Evolutionary conservation across 495 filamentous ascomycete species (phyloP).

Genomic region (Aspergillus taichungensis): DNA sequence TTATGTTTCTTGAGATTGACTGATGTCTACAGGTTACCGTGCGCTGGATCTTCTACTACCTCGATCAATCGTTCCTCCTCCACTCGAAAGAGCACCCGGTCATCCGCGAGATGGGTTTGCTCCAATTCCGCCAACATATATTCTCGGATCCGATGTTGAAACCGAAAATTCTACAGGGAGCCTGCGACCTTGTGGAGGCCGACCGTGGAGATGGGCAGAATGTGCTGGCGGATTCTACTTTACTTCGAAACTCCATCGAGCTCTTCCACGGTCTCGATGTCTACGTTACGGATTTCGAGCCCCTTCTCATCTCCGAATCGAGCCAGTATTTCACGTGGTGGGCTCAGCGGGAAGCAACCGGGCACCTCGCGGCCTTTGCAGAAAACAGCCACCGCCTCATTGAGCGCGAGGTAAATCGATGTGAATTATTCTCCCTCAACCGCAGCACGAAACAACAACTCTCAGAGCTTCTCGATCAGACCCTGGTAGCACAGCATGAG

Average conservation of each 20-base stretch:
- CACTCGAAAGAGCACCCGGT: constrained; percentile 45
- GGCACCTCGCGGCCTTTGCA: constrained; percentile 62
- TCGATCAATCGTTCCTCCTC: constrained; percentile 83
- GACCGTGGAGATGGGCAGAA: constrained; percentile 49
- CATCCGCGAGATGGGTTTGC: constrained; percentile 53
- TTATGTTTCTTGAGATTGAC: constrained; percentile 1
- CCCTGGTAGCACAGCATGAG: constrained; percentile 54
- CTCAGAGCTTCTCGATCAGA: constrained; percentile 57
- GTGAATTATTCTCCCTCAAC: constrained; percentile 71
- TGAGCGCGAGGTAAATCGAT: constrained; percentile 58
- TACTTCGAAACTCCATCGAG: constrained; percentile 62
- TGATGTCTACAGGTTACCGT: constrained; percentile 49
- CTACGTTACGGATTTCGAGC: constrained; percentile 74
- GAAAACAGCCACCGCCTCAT: constrained; percentile 56
- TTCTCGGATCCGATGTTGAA: constrained; percentile 45
- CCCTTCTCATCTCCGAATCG: constrained; percentile 58
- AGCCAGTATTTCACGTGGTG: constrained; percentile 54
- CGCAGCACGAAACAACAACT: constrained; percentile 70
- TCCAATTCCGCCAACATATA: constrained; percentile 47
- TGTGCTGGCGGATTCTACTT: constrained; percentile 31
- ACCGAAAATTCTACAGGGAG: constrained; percentile 54
- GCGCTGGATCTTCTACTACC: constrained; percentile 80
- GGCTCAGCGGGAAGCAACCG: constrained; percentile 49
- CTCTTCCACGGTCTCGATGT: constrained; percentile 76
- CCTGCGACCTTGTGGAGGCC: constrained; percentile 66